Evolutionary conservation across 2,329 filamentous ascomycete genomes (phyloP).

Genomic region (Fusarium sacchari): DNA sequence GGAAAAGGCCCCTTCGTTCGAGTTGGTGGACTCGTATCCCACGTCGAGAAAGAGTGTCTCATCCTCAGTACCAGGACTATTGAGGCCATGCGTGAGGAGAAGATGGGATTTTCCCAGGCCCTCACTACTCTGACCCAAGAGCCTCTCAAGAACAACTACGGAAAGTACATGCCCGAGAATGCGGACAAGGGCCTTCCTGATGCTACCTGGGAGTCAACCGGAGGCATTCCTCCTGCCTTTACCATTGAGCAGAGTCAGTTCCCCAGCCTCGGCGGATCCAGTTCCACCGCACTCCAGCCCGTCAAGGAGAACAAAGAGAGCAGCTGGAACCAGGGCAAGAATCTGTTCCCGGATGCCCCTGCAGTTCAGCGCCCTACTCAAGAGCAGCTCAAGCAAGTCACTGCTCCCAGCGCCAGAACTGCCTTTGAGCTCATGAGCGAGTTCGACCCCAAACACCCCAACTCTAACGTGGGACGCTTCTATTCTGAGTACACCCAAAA

Average conservation of each 20-base stretch:
- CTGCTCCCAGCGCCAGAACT: slow-evolving; percentile 18
- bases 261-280: slow-evolving; percentile 18
- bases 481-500: slow-evolving; percentile 52
- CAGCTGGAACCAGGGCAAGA: slow-evolving; percentile 26
- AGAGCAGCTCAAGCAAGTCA: slow-evolving; percentile 29
- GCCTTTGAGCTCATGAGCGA: slow-evolving; percentile 36
- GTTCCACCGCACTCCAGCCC: neutral
- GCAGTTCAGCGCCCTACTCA: slow-evolving; percentile 29
- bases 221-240: slow-evolving; percentile 5
- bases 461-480: slow-evolving; percentile 61
- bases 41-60: slow-evolving; percentile 58
- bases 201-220: neutral
- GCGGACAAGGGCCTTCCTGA: neutral
- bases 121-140: slow-evolving; percentile 43
- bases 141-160: slow-evolving; percentile 45
- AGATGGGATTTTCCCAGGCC: slow-evolving; percentile 49
- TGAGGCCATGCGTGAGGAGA: slow-evolving; percentile 49
- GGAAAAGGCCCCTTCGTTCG: slow-evolving; percentile 48
- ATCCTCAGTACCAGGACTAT: slow-evolving; percentile 49
- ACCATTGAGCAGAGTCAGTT: slow-evolving; percentile 26
- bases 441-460: slow-evolving; percentile 57
- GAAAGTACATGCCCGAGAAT: slow-evolving; percentile 39
- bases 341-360: slow-evolving; percentile 41
- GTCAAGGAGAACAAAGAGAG: slow-evolving; percentile 13
- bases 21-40: slow-evolving; percentile 53